Conservation (phyloP, 768 basidiomycete species). For the Porphyrellus cyaneotinctus region DNA sequence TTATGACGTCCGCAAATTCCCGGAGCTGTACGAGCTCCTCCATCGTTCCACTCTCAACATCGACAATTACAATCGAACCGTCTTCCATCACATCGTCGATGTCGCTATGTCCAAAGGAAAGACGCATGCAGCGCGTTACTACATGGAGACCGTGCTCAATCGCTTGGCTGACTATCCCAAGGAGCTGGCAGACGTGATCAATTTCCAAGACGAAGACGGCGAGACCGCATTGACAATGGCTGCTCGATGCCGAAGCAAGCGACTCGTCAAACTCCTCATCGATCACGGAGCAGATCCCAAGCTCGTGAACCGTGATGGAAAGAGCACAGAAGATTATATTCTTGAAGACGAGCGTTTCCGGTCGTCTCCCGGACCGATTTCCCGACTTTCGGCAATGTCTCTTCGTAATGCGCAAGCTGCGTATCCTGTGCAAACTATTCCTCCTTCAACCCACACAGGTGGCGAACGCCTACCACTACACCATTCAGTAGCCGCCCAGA, state of each 20-base stretch:
- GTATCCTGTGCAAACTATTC: conserved; percentile 39
- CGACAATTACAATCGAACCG: conserved; percentile 94
- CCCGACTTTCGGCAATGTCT: conserved; percentile 63
- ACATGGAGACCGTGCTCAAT: conserved; percentile 93
- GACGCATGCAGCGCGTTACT: conserved; percentile 95
- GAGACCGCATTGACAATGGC: conserved; percentile 97
- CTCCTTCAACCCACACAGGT: conserved; percentile 40
- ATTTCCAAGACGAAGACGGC: conserved; percentile 98
- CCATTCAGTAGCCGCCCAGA: conserved; percentile 80
- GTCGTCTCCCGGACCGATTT: conserved; percentile 78
- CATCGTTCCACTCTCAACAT: conserved; percentile 99
- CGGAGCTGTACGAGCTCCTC: conserved; percentile 92
- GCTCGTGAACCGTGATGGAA: conserved; percentile 89
- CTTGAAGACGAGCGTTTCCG: conserved; percentile 97
- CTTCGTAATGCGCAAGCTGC: conserved; percentile 66
- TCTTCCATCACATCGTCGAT: conserved; percentile 97
- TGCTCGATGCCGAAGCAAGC: conserved; percentile 91
- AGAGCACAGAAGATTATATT: conserved; percentile 98
- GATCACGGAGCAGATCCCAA: conserved; percentile 97
- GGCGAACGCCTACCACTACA: conserved; percentile 73
- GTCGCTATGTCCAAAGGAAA: conserved; percentile 97
- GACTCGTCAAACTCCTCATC: conserved; percentile 90
- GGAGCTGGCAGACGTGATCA: conserved; percentile 96
- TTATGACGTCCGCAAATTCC: conserved; percentile 98
- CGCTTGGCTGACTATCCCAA: conserved; percentile 90